Base-by-base conservation (phyloP, 306 rosid species). In the Cyclanthera cordifolia region DNA sequence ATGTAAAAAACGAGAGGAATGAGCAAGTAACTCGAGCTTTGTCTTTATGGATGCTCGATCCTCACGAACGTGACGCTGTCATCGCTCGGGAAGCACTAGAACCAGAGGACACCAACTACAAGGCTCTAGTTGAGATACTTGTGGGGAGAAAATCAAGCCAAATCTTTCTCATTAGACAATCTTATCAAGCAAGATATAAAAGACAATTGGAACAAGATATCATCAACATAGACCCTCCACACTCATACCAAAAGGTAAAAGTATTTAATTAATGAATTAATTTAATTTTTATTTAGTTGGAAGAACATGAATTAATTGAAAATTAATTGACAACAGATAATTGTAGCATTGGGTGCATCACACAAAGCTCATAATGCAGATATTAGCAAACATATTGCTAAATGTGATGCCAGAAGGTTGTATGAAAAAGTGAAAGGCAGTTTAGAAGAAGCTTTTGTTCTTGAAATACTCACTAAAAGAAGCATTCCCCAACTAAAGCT, bases 81-180 rank as follows among this genome's bases (percentile, higher is more conserved):
- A 20, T 84, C 14, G 79, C 77, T 2, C 69, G 77, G 39, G 86
- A 84, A 73, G 90, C 92, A 15, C 85, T 85, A 17, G 79, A 81
- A 41, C 83, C 76, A 61, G 80, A 68, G 37, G 75, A 69, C 13
- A 71, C 82, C 12, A 75, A 82, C 77, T 89, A 77, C 70, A 75
- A 76, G 74, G 88, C 81, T 70, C 85, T 89, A 49, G 72, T 82
- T 46, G 92, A 86, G 55, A 78, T 89, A 54, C 84, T 81, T 37
- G 81, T 83, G 16, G 79, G 88, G n/a, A 72, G 92, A 55, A 89
- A 86, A 81, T 86, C 96, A 54, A 84, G 92, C 43, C 96, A 84
- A 50, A 81, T 89, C 43, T 73, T 81, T 32, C 86, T 89, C 55
- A 78, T 83, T 73, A 66, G 75, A 63, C 96, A 81, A 72, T 89